Base-by-base conservation (phyloP, 106 monocot genomes). In the Allium sativum region DNA sequence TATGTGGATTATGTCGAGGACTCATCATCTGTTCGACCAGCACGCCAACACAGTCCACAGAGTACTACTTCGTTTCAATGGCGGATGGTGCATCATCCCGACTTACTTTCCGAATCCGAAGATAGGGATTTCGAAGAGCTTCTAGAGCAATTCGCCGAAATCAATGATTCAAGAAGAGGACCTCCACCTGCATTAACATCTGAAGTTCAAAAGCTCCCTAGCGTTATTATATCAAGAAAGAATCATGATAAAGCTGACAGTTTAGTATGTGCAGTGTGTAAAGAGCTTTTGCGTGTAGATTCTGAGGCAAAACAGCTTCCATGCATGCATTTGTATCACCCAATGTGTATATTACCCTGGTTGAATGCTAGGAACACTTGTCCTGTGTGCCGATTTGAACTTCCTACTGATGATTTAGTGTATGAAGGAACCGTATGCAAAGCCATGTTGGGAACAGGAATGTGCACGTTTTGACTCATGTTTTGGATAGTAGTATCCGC, bases 381-480 rank as follows among this genome's bases (percentile, higher is more conserved):
- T 65, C 96, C 96, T 0, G 68, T 96, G 45, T 96, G 96, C 68
- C 72, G 96, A 3, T 87, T 80, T 48, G 96, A 96, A 52, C 82
- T 96, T 48, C 96, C 87, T 21, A 84, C 84, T 3, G 90, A 96
- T 70, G 86, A 94, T 60, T 61, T 42, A 10, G 89, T 86, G n/a
- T 84, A 90, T 46, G 83, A 94, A 62, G 85, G 7, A 88, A 85
- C 58, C 64, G 70, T 18, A 67, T 62, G 43, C 55, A 14, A 50
- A 66, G 69, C 40, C 79, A 75, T 44, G 48, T 43, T 10, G 81
- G 70, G 18, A 22, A 70, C 10, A 55, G 7, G 31, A 48, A 57
- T 69, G 16, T 56, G 4, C 72, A 71, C 17, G 43, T 10, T 40
- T 46, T 9, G 43, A 69, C 45, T 42, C 61, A 13, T 10, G 65